phyloP scores from a whole-genome alignment of 129 eudicot species.

The Ambrosia trifida region DNA sequence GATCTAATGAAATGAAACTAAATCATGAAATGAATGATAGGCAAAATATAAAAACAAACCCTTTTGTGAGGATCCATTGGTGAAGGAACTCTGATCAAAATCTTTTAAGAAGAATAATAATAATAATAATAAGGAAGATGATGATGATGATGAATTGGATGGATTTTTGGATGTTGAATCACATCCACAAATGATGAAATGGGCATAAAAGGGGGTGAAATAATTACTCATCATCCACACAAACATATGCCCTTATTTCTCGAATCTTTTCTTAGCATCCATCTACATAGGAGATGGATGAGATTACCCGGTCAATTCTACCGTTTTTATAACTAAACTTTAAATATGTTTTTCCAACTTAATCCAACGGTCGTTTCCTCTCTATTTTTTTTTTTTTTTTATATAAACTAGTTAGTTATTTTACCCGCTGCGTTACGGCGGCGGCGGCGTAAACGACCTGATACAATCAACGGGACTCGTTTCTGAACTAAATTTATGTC shows the following conservation, averaged over 20 bases:
- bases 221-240: conserved; percentile 6
- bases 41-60: conserved; percentile 37
- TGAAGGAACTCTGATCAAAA: conserved; percentile 50
- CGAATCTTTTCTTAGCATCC: conserved; percentile 18
- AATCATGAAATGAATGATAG: background rate
- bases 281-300: too few relatives aligned
- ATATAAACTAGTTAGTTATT: too few relatives aligned
- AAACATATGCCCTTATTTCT: conserved; percentile 24
- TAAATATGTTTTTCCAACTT: too few relatives aligned
- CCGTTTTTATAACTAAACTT: too few relatives aligned
- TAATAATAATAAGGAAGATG: too few relatives aligned
- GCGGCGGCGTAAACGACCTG: too few relatives aligned
- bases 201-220: conserved; percentile 49
- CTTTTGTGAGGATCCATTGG: conserved; percentile 83
- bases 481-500: too few relatives aligned
- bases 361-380: too few relatives aligned
- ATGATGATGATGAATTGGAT: conserved; percentile 20
- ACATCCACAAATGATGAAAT: conserved; percentile 43
- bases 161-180: background rate
- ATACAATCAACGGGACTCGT: too few relatives aligned
- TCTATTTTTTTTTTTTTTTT: too few relatives aligned
- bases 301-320: background rate
- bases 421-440: too few relatives aligned
- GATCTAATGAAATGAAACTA: background rate
- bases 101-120: conserved; percentile 38